These are phyloP conservation scores for Tubosaeta sp. DNA, from an alignment of 768 basidiomycete species.

Conservation along the genomic window DNA sequence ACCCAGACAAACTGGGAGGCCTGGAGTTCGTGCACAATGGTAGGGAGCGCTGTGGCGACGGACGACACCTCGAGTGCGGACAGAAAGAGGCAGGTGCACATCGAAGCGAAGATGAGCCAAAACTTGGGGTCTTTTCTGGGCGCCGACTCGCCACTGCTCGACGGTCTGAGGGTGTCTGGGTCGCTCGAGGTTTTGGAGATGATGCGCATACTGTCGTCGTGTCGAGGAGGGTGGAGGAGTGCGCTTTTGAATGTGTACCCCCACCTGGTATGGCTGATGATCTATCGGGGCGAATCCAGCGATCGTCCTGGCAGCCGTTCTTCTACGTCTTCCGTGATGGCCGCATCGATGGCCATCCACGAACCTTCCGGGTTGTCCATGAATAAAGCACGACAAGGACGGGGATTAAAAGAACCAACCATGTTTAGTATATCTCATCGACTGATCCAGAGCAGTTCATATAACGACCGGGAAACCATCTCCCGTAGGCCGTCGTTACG, in stretches of 20 bases:
- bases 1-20: constrained; percentile 35
- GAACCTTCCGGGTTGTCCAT: neutral
- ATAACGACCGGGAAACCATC: neutral
- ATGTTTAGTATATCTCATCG: neutral
- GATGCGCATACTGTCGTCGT: too few species aligned
- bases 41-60: constrained; percentile 32
- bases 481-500: neutral
- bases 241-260: too few species aligned
- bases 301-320: too few species aligned
- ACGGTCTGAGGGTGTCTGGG: too few species aligned
- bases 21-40: constrained; percentile 27
- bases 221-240: too few species aligned
- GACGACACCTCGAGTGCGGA: constrained; percentile 27
- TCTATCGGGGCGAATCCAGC: neutral
- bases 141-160: neutral
- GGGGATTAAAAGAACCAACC: neutral
- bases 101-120: constrained; percentile 27
- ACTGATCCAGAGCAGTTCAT: neutral
- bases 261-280: too few species aligned
- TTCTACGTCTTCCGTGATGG: too few species aligned
- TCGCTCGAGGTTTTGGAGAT: neutral
- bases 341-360: neutral
- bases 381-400: neutral
- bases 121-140: constrained; percentile 17
- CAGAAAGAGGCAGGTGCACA: constrained; percentile 23